Base-by-base conservation (phyloP, 2,329 filamentous ascomycete genomes). In the Fusarium sp. region DNA sequence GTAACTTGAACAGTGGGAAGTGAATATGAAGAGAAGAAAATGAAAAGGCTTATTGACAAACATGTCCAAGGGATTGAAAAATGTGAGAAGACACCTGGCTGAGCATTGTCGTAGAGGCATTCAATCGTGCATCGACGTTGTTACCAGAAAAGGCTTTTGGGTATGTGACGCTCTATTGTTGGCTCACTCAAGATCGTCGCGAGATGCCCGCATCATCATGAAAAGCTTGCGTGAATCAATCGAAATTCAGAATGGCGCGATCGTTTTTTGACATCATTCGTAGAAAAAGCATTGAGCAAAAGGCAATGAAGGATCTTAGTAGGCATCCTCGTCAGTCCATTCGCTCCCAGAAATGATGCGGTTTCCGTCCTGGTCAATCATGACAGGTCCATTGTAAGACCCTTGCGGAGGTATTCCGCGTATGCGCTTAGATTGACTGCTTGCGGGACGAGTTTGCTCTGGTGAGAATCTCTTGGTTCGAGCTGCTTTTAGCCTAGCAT, bases 401-500 rank as follows among this genome's bases (percentile, higher is more conserved):
- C 79, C 74, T 12, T 82, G 76, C n/a, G 86, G 82, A 10, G 86
- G 86, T 14, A 89, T 77, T 1, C 86, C 88, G 30, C 86, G 83
- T 27, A 82, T 76, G 54, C 87, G 86, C 80, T 90, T 90, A 25
- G 80, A 73, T 65, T 85, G 82, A 73, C 80, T 82, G 52, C 80
- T 79, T 32, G 81, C 76, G 11, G 79, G 75, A n/a, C 78, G 77
- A 9, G 77, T 79, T 32, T 81, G 79, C 49, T 88, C 87, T 14
- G 85, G 84, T 24, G 82, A 84, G 64, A 87, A 84, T 47, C 91
- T 86, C 81, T 94, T 94, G 72, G 86, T 78, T 37, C 89, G 87
- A 8, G 90, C 86, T 32, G 90, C 90, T 61, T 91, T 87, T 57
- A 94, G 83, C 79, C 93, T 94, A 70, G 92, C 91, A 76, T 93